phyloP scores from a whole-genome alignment of 129 eudicot genomes.

The Tagetes patula region DNA sequence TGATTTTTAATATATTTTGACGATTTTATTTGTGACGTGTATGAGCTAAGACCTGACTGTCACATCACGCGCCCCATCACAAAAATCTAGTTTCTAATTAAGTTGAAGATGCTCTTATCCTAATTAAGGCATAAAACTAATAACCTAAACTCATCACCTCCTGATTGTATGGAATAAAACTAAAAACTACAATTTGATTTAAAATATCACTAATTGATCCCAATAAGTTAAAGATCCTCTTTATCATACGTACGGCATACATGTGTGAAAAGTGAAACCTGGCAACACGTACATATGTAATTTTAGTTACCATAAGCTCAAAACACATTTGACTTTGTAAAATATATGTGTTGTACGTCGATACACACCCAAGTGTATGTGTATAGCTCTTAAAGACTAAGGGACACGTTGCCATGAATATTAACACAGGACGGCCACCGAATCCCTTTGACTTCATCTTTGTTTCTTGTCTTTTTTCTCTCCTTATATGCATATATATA shows the following conservation, averaged over 20 bases:
- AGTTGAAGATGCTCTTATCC: too few species aligned
- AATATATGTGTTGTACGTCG: background rate
- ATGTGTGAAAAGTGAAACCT: conserved; percentile 24
- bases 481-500: conserved; percentile 24
- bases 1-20: too few species aligned
- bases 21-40: too few species aligned
- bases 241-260: background rate
- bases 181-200: too few species aligned
- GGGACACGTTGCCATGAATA: conserved; percentile 83
- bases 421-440: conserved; percentile 83
- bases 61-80: too few species aligned
- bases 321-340: conserved; percentile 31
- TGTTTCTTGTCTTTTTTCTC: conserved; percentile 24
- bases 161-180: too few species aligned
- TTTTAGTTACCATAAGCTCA: conserved; percentile 10
- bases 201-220: too few species aligned
- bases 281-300: conserved; percentile 4
- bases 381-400: conserved; percentile 25
- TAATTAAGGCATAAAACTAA: too few species aligned
- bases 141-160: too few species aligned
- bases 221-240: too few species aligned
- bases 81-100: too few species aligned
- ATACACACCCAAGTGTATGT: conserved; percentile 24
- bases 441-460: conserved; percentile 66
- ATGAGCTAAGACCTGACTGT: too few species aligned